Evolutionary conservation across 1,284 basidiomycete genomes (phyloP).

Genomic region (Boletus austroedulis): DNA sequence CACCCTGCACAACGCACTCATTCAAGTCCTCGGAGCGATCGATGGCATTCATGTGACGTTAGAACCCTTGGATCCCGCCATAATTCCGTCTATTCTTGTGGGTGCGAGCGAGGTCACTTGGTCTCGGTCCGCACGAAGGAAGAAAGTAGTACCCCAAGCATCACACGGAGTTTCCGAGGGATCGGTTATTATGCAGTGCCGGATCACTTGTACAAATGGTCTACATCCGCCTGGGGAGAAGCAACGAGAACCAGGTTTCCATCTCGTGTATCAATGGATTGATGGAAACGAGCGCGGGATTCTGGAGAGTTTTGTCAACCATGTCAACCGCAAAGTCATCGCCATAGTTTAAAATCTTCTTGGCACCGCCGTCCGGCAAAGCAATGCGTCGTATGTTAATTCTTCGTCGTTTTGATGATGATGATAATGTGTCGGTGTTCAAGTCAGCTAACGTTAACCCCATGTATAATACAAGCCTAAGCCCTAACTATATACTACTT

Average conservation of each 20-base stretch:
- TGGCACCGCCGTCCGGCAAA: neutral
- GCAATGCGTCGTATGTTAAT: neutral
- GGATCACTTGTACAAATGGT: slow-evolving; percentile 30
- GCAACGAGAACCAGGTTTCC: slow-evolving; percentile 8
- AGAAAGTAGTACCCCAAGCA: slow-evolving; percentile 28
- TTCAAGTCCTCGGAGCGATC: slow-evolving; percentile 36
- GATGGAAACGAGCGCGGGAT: slow-evolving; percentile 56
- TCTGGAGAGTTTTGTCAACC: slow-evolving; percentile 70
- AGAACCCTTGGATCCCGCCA: slow-evolving; percentile 1
- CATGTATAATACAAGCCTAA: no score
- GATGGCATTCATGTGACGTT: slow-evolving; percentile 31
- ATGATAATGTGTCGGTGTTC: no score
- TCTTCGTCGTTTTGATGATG: no score
- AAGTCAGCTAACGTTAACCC: no score
- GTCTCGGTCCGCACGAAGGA: slow-evolving; percentile 68
- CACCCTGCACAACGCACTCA: slow-evolving; percentile 24
- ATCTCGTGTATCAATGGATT: slow-evolving; percentile 59
- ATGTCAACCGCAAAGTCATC: slow-evolving; percentile 43
- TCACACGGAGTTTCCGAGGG: neutral
- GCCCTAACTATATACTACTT: no score
- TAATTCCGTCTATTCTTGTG: slow-evolving; percentile 33
- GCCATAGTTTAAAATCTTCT: neutral
- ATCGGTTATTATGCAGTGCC: slow-evolving; percentile 24
- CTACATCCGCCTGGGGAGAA: slow-evolving; percentile 19
- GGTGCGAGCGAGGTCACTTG: slow-evolving; percentile 60